Evolutionary conservation across 1,139 yeast genomes (phyloP), one percentile per base, ranked within the genome.

Genomic region (Protomyces gravidus): DNA sequence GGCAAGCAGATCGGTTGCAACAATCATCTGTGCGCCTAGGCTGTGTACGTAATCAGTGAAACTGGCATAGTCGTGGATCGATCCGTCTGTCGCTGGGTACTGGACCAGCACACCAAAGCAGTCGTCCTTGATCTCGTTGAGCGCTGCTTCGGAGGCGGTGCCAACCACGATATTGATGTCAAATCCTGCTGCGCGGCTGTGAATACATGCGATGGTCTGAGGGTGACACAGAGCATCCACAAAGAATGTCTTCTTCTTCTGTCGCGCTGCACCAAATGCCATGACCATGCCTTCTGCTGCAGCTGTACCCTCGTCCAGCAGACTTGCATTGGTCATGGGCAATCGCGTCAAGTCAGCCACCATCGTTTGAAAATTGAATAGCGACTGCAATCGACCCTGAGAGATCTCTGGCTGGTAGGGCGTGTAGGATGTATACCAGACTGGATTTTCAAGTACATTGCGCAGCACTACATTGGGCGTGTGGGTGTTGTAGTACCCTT

Each of bases 331-430:
- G 61, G 97, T 92, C 71, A 92, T 83, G 33, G 89, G 86, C 74
- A 92, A 79, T 1, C 97, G 97, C 2, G 98, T 92, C 67, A 92
- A 78, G 61, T 94, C 96, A 47, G 89, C 76, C 21, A 92, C 80
- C 72, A 90, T 78, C 27, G 98, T 92, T 75, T 92, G 98, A 75
- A 81, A 92, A 73, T 92, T 92, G 66, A 92, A 76, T 65, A 92
- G 77, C 39, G 95, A 84, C 73, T 90, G 96, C 68, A 92, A 79
- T 69, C 98, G 83, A 59, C 98, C 98, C 73, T 92, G 98, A 2
- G 97, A 86, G 65, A 92, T 90, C 73, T 92, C 98, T 1, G 98
- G 97, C 75, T 92, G 98, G 72, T 92, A 92, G 36, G 98, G 98
- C 28, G 98, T 92, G 72, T 92, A 92, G 0, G 97, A 88, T 39